A percentile compares a stretch with the other conserved stretches of the same genome.
Conservation (phyloP, 768 basidiomycete genomes). For the Mycena polygramma region DNA sequence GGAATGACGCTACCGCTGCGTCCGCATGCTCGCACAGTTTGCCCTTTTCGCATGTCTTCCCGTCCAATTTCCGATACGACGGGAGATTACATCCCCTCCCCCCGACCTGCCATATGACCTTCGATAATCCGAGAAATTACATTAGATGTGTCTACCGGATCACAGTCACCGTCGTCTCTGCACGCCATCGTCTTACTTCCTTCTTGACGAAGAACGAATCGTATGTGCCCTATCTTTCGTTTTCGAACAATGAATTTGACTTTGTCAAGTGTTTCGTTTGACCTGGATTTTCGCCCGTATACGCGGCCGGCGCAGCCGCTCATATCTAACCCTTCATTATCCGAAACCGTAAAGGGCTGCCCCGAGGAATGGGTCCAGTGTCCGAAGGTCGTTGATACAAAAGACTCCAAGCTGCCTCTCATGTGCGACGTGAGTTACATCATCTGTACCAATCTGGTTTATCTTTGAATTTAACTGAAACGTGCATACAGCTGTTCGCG, state of each 20-base stretch:
- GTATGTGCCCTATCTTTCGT: neutral
- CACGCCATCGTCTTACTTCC: constrained; percentile 16
- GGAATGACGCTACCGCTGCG: neutral
- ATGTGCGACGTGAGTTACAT: constrained; percentile 25
- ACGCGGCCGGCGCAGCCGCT: constrained; percentile 18
- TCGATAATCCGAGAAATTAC: neutral
- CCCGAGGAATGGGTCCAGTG: constrained; percentile 27
- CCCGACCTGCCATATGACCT: constrained; percentile 14
- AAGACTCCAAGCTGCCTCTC: neutral
- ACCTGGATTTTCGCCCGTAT: constrained; percentile 8
- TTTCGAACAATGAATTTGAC: neutral
- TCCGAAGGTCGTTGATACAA: neutral
- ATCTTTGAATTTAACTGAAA: neutral
- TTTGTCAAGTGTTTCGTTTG: constrained; percentile 9
- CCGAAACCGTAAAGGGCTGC: constrained; percentile 19
- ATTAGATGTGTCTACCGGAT: constrained; percentile 22
- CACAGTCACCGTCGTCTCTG: constrained; percentile 16
- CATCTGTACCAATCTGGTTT: too few species aligned
- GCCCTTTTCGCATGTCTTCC: constrained; percentile 4
- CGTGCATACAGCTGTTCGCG: constrained; percentile 6
- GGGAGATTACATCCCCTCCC: constrained; percentile 2
- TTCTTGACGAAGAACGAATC: constrained; percentile 18
- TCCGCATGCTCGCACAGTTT: constrained; percentile 2
- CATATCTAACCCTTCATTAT: constrained; percentile 13
- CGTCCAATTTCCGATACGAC: neutral